Evolutionary conservation across 2,329 filamentous ascomycete species (phyloP).

Genomic region (Tolypocladium pustulatum): DNA sequence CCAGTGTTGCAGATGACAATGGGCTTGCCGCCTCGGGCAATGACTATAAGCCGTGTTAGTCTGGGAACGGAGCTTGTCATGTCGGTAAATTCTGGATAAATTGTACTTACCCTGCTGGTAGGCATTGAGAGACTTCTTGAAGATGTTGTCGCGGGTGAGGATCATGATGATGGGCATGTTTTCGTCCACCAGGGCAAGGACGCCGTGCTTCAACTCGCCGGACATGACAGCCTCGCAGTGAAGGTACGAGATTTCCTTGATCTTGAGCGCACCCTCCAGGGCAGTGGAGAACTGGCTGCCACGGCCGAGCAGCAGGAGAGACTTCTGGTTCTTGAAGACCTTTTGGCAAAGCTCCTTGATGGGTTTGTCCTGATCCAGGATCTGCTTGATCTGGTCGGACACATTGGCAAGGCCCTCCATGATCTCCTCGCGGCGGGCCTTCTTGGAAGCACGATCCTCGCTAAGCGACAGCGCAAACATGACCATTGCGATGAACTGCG

Average conservation of each 20-base stretch:
- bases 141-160: constrained; percentile 87
- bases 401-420: constrained; percentile 86
- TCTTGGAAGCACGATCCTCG: constrained; percentile 94
- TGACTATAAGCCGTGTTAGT: constrained; percentile 46
- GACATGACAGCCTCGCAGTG: constrained; percentile 99
- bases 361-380: constrained; percentile 79
- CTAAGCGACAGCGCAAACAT: constrained; percentile 97
- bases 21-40: constrained; percentile 88
- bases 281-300: constrained; percentile 96
- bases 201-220: constrained; percentile 97
- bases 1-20: constrained; percentile 96
- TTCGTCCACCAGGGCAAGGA: constrained; percentile 93
- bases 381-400: constrained; percentile 83
- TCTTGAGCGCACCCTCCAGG: constrained; percentile 94
- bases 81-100: background rate
- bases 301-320: constrained; percentile 81
- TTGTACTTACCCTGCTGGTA: constrained; percentile 77
- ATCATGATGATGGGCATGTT: constrained; percentile 99
- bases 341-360: constrained; percentile 93
- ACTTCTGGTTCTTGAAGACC: constrained; percentile 96
- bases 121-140: constrained; percentile 97
- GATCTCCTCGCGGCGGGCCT: constrained; percentile 83
- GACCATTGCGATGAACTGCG: constrained; percentile 98
- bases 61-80: background rate
- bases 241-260: constrained; percentile 99